Conservation (phyloP, 306 rosid genomes). For the Glycine tomentella region DNA sequence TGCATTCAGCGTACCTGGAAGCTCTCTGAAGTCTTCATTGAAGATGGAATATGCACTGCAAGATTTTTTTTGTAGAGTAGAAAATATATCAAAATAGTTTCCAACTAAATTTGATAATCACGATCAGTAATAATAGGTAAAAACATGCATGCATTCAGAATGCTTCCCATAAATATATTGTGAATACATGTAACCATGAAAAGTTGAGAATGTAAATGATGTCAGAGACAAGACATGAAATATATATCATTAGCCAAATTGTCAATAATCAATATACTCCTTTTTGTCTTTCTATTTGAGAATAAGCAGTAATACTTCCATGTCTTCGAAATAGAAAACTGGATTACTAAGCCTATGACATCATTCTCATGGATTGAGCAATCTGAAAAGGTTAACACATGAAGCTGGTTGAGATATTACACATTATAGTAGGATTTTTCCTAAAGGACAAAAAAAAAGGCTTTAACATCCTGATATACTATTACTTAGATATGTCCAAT, state of each 20-base stretch:
- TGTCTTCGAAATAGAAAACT: too few species aligned
- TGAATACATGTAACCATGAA: conserved; percentile 11
- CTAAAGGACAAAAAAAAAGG: background rate
- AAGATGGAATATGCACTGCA: conserved; percentile 94
- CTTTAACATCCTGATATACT: conserved; percentile 16
- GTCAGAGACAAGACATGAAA: background rate
- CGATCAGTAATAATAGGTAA: background rate
- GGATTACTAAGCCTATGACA: background rate
- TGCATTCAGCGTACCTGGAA: conserved; percentile 89
- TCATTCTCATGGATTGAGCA: conserved; percentile 1
- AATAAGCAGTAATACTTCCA: background rate
- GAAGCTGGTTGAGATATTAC: conserved; percentile 24
- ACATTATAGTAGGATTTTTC: conserved; percentile 13
- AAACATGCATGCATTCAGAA: conserved; percentile 16
- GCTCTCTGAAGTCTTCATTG: conserved; percentile 95
- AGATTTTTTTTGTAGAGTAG: conserved; percentile 2
- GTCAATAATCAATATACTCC: too few species aligned
- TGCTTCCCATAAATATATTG: background rate
- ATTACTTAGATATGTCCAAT: conserved; percentile 10
- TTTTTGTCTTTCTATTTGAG: background rate
- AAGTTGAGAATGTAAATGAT: conserved; percentile 19
- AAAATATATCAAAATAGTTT: conserved; percentile 15
- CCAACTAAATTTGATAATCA: conserved; percentile 31
- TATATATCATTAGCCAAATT: too few species aligned
- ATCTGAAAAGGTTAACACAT: conserved; percentile 16